These are phyloP conservation scores for Podosphaera xanthii DNA, from an alignment of 2,329 filamentous ascomycete species.

Conservation along the genomic window DNA sequence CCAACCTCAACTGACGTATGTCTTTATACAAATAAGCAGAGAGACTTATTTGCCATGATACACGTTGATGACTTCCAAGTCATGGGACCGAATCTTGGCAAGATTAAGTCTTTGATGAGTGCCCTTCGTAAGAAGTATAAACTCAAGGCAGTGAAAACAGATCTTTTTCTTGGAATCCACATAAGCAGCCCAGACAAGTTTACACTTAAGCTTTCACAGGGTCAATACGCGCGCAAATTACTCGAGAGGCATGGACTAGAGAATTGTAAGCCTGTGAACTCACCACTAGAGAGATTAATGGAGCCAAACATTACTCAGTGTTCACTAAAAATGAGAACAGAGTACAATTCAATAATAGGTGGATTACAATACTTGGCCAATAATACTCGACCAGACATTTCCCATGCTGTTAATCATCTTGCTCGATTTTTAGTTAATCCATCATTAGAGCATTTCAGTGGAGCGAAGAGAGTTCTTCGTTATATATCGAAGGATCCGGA, in stretches of 20 bases:
- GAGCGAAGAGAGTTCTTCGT: too few relatives aligned
- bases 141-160: not conserved
- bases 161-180: not conserved
- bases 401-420: not conserved
- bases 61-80: not conserved
- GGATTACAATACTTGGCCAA: not conserved
- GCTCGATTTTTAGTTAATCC: not conserved
- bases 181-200: not conserved
- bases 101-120: not conserved
- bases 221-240: not conserved
- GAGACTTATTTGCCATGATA: not conserved
- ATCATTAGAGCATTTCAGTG: too few relatives aligned
- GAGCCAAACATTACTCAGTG: not conserved
- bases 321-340: not conserved
- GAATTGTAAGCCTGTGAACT: not conserved
- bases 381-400: not conserved
- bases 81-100: not conserved
- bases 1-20: not conserved
- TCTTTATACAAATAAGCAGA: not conserved
- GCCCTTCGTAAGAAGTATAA: not conserved
- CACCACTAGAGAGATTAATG: not conserved
- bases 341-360: not conserved
- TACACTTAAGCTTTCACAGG: not conserved
- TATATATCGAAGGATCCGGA: too few relatives aligned
- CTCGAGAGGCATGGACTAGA: not conserved